Conservation (phyloP, 306 rosid genomes). For the Glycine latifolia region DNA sequence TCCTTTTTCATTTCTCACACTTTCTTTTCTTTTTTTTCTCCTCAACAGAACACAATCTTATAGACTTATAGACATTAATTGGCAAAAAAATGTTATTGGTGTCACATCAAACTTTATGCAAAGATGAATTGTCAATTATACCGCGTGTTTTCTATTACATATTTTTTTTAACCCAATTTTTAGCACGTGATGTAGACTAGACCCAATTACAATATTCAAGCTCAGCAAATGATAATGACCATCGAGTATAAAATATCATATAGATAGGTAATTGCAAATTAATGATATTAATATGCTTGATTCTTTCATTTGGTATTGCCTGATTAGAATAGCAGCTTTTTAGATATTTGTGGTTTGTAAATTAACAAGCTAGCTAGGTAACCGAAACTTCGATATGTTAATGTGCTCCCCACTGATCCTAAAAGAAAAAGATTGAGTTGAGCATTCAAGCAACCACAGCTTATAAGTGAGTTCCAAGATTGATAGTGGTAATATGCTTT, state of each 20-base stretch:
- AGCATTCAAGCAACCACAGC: not conserved
- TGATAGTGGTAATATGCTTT: too few relatives aligned
- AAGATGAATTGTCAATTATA: slow-evolving; percentile 2
- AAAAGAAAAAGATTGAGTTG: not conserved
- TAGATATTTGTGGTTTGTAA: too few relatives aligned
- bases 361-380: not conserved
- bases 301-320: not conserved
- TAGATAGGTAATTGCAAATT: not conserved
- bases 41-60: too few relatives aligned
- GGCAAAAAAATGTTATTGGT: not conserved
- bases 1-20: too few relatives aligned
- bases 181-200: not conserved
- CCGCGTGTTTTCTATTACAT: not conserved
- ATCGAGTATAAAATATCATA: not conserved
- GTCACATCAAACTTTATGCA: slow-evolving; percentile 28
- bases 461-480: not conserved
- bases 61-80: too few relatives aligned
- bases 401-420: not conserved
- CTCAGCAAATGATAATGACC: not conserved
- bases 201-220: not conserved
- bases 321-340: not conserved
- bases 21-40: too few relatives aligned
- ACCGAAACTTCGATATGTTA: not conserved
- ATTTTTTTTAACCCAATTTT: not conserved
- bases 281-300: too few relatives aligned